Conservation (phyloP, 805 yeast genomes). For the Candida namnaoensis region DNA sequence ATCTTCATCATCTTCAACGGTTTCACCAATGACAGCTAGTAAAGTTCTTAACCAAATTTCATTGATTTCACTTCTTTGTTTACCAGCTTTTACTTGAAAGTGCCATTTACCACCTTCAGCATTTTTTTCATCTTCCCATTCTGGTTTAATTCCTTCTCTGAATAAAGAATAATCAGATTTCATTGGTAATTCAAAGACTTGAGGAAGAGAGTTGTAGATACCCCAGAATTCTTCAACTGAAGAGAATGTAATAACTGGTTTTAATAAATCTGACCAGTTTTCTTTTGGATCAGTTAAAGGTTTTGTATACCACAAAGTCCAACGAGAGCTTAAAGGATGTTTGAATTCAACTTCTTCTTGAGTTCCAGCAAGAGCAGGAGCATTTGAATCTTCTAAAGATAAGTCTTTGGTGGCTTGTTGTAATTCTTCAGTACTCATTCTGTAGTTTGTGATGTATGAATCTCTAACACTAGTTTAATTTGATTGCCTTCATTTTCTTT, state of each 20-base stretch:
- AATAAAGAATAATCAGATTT: constrained; percentile 93
- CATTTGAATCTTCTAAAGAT: constrained; percentile 7
- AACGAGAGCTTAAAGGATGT: constrained; percentile 83
- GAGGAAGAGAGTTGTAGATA: constrained; percentile 86
- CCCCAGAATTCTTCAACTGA: constrained; percentile 99
- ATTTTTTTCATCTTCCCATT: constrained; percentile 94
- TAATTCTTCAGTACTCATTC: constrained; percentile 14
- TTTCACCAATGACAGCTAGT: constrained; percentile 89
- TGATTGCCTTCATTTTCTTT: too few species aligned
- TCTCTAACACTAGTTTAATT: too few species aligned
- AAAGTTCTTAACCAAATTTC: constrained; percentile 89
- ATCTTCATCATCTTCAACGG: constrained; percentile 69
- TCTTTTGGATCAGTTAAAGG: constrained; percentile 71
- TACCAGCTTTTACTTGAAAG: constrained; percentile 59
- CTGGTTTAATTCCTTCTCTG: constrained; percentile 91
- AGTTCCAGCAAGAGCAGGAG: too few species aligned
- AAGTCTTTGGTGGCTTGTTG: constrained; percentile 17
- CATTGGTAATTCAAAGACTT: constrained; percentile 82
- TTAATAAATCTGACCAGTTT: constrained; percentile 87
- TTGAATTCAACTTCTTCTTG: constrained; percentile 23
- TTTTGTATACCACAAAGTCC: constrained; percentile 98
- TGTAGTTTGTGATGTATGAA: too few species aligned
- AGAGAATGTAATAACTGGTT: constrained; percentile 84
- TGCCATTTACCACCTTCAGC: constrained; percentile 94
- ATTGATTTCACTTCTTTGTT: constrained; percentile 47